Base-by-base conservation (phyloP, 441 rosid genomes). In the Aleurites moluccanus region DNA sequence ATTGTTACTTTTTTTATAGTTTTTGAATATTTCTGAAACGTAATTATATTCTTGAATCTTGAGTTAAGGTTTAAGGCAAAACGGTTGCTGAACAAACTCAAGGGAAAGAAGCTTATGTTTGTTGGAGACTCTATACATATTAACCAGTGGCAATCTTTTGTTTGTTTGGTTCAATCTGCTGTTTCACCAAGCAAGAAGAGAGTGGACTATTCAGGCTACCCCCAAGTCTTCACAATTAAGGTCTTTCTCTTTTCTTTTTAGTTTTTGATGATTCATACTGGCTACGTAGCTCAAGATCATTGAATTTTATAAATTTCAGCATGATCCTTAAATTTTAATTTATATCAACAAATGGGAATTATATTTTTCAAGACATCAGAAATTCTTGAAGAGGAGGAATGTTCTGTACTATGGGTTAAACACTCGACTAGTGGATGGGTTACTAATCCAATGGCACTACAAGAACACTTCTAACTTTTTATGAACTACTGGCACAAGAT, bases 121-220 rank as follows among this genome's bases (percentile, higher is more conserved):
- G 96, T 92, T 68, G 96, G 97, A 57, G 96, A 92, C 76, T 92
- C 96, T 0, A 55, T 92, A 52, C 87, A 91, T 75, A 78, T 88
- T 75, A 91, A 91, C 52, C 98, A 92, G 66, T 91, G 97, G 96
- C 88, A 89, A 76, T 91, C 96, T 8, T 82, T 92, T 90, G 83
- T 92, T 63, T 92, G 97, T 52, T 67, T 91, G 85, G 92, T 86
- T 80, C 93, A 92, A 77, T 92, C 97, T 60, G 83, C 82, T 65
- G 42, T 82, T 74, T 87, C 93, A 23, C 73, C 83, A 13, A 90
- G 89, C 56, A 75, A 85, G 64, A 92, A 89, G 60, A 89, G 87
- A 82, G 75, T 91, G 80, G 83, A 78, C 81, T 78, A 75, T 59
- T 75, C 74, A 27, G 79, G 28, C 45, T 65, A 77, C 3, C 78